Evolutionary conservation across 1,284 basidiomycete genomes (phyloP), one percentile per base, ranked within the genome.

Genomic region (Peniophora sp.): DNA sequence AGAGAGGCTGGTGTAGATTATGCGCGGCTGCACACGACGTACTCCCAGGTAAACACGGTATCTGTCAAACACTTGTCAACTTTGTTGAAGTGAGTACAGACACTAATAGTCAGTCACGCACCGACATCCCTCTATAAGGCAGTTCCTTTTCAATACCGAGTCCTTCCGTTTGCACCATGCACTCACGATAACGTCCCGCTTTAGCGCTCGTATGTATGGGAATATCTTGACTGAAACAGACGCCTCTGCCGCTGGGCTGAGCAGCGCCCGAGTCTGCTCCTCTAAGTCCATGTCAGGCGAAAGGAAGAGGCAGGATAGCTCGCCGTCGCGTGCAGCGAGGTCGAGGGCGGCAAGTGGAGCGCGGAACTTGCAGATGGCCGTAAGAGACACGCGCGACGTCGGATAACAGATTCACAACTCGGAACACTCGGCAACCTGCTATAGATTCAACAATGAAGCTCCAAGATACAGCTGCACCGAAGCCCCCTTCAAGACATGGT

Each of bases 31-130:
- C 8, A 5, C 16, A 50, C n/a, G 20, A 58, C 60, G 52, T 50
- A 80, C 83, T 92, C 89, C 91, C 90, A 93, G 51, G 78, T 83
- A 48, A 94, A 65, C 5, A 87, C 78, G 45, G 82, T 81, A 61
- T 94, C 92, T 85, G 67, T 23, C 36, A 55, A 48, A 36, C 47
- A 56, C 48, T 62, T 57, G 16, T 53, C 54, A 16, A n/a, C n/a
- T n/a, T n/a, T n/a, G n/a, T 60, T 22, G 58, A 49, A 38, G 45
- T 24, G 17, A 2, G 3, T n/a, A 14, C 24, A n/a, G 19, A 20
- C 24, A 12, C 17, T n/a, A 52, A 36, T 36, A 23, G 2, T 24
- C 22, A 47, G n/a, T 23, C 20, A 55, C 61, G 22, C 46, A 65
- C 68, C 68, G 53, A 69, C 65, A 47, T 75, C 79, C 64, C 70